Conservation (phyloP, 2,329 filamentous ascomycete genomes). For the Botryotinia globosa region DNA sequence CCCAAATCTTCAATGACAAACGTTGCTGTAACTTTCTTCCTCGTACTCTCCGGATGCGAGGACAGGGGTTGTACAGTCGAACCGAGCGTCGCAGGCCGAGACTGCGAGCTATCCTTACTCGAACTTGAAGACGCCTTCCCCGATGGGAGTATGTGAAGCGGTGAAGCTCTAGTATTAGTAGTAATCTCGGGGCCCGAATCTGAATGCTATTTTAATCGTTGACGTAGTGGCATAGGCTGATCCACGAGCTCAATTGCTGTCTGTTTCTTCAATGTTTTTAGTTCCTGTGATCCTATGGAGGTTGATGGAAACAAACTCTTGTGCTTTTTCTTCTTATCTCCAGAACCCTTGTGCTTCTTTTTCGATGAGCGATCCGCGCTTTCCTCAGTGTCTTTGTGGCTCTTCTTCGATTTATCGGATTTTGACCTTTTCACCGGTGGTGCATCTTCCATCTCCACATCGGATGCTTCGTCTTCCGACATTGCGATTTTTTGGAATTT, state of each 20-base stretch:
- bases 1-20: not conserved
- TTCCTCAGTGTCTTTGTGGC: conserved; percentile 19
- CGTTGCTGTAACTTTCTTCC: not conserved
- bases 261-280: conserved; percentile 9
- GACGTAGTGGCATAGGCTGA: conserved; percentile 1
- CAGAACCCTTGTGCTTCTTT: conserved; percentile 30
- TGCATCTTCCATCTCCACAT: conserved; percentile 28
- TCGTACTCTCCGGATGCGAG: not conserved
- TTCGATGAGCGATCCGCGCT: conserved; percentile 24
- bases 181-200: conserved; percentile 1
- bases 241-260: not conserved
- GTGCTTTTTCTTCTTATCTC: conserved; percentile 30
- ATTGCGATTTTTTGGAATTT: conserved; percentile 7
- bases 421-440: conserved; percentile 18
- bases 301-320: conserved; percentile 23
- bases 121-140: not conserved
- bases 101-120: not conserved
- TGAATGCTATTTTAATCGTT: not conserved
- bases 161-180: conserved; percentile 4
- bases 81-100: not conserved
- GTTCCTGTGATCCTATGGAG: conserved; percentile 1
- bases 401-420: conserved; percentile 16
- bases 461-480: conserved; percentile 17
- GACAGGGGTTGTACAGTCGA: not conserved
- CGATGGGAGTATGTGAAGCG: not conserved